Evolutionary conservation across 2,329 filamentous ascomycete genomes (phyloP).

Genomic region (Scedosporium aurantiacum): DNA sequence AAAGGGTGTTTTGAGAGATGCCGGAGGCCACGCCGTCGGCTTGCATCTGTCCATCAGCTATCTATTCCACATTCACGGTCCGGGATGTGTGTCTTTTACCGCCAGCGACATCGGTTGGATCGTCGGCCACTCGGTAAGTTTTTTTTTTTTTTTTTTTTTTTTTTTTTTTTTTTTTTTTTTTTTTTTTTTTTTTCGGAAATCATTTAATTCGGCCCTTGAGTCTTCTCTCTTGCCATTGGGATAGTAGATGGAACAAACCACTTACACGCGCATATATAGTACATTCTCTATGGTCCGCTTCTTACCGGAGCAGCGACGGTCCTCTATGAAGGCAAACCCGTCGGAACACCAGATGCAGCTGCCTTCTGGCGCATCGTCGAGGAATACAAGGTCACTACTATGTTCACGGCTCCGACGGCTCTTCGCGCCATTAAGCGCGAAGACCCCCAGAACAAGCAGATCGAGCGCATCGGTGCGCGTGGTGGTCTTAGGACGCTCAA

Average conservation of each 20-base stretch:
- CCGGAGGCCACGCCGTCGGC: constrained; percentile 78
- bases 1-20: constrained; percentile 74
- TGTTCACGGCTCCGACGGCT: constrained; percentile 82
- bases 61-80: constrained; percentile 70
- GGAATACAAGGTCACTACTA: constrained; percentile 71
- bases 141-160: too few relatives aligned
- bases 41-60: constrained; percentile 73
- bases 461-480: constrained; percentile 51
- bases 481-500: constrained; percentile 62
- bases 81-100: constrained; percentile 64
- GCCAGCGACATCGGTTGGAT: constrained; percentile 87
- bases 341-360: constrained; percentile 78
- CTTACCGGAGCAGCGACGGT: constrained; percentile 77
- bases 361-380: constrained; percentile 82
- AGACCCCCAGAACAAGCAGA: constrained; percentile 61
- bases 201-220: background rate
- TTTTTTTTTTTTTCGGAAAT: too few relatives aligned
- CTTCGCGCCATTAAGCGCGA: constrained; percentile 79
- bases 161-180: too few relatives aligned
- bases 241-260: too few relatives aligned
- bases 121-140: constrained; percentile 36
- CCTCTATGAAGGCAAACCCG: constrained; percentile 86
- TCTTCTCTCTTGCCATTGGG: background rate
- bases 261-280: constrained; percentile 23
- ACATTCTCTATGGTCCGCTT: constrained; percentile 82